Evolutionary conservation across 2,329 filamentous ascomycete genomes (phyloP).

Genomic region (Cadophora sp.): DNA sequence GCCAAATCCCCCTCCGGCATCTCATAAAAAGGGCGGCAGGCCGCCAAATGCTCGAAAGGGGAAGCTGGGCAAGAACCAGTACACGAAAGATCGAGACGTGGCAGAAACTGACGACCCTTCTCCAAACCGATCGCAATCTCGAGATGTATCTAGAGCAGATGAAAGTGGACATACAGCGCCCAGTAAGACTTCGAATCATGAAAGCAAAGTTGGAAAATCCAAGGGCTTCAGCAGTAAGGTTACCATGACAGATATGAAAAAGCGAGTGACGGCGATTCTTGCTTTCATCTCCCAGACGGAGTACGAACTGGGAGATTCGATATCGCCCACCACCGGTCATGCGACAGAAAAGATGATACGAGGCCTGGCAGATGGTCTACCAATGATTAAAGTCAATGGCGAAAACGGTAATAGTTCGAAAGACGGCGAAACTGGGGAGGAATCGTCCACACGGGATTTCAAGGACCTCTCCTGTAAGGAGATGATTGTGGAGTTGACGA

Average conservation of each 20-base stretch:
- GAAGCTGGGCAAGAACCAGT: slow-evolving; percentile 78
- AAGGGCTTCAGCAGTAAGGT: slow-evolving; percentile 61
- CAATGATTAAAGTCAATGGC: slow-evolving; percentile 48
- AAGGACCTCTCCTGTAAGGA: slow-evolving; percentile 66
- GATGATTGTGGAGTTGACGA: slow-evolving; percentile 49
- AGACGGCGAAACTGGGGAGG: slow-evolving; percentile 43
- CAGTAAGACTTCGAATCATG: slow-evolving; percentile 46
- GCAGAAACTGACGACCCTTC: slow-evolving; percentile 60
- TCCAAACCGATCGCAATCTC: slow-evolving; percentile 58
- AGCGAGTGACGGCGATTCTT: slow-evolving; percentile 81
- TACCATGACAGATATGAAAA: slow-evolving; percentile 87
- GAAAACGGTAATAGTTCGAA: slow-evolving; percentile 40
- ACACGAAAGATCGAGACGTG: slow-evolving; percentile 75
- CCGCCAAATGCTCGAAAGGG: slow-evolving; percentile 70
- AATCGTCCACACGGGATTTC: slow-evolving; percentile 60
- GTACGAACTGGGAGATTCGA: slow-evolving; percentile 75
- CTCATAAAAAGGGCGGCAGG: slow-evolving; percentile 67
- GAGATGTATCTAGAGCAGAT: slow-evolving; percentile 48
- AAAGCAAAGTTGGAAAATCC: slow-evolving; percentile 40
- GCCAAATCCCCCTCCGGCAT: slow-evolving; percentile 49
- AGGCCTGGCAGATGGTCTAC: slow-evolving; percentile 44
- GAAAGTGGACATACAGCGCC: slow-evolving; percentile 56
- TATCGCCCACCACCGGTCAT: slow-evolving; percentile 50
- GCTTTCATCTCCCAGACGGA: slow-evolving; percentile 92
- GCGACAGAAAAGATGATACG: slow-evolving; percentile 43